Percentiles rank a stretch among this genome's conserved stretches.
Evolutionary conservation across 225 moss, liverwort and hornwort genomes (phyloP).

Genomic region (Lunularia cruciata): DNA sequence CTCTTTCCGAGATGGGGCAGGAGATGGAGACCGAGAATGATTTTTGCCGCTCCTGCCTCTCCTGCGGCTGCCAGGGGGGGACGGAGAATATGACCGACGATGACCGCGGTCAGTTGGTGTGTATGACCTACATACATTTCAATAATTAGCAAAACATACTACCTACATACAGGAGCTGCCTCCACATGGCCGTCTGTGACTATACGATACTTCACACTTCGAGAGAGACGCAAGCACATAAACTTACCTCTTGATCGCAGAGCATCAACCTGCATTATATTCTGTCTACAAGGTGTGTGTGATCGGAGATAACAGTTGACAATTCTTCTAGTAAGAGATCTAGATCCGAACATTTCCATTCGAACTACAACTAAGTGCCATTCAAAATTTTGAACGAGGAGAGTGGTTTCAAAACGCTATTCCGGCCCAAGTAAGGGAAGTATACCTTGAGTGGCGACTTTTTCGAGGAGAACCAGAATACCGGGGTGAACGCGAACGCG

Average conservation of each 20-base stretch:
- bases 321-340: no score
- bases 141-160: neutral
- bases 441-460: constrained; percentile 40
- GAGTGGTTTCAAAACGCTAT: no score
- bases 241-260: no score
- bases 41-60: constrained; percentile 37
- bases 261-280: no score
- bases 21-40: constrained; percentile 27
- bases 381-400: no score
- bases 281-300: no score
- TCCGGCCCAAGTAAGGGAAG: neutral
- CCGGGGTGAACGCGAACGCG: constrained; percentile 38
- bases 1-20: constrained; percentile 19
- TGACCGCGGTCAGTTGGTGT: constrained; percentile 54
- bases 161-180: neutral
- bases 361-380: no score
- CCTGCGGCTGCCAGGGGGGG: constrained; percentile 48
- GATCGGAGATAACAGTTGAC: no score
- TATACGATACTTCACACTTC: no score
- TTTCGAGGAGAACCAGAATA: constrained; percentile 38
- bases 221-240: no score
- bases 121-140: constrained; percentile 38
- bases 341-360: no score
- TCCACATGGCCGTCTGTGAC: no score
- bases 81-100: constrained; percentile 58